Conservation (phyloP, 1,284 basidiomycete genomes). For the Cryptococcus deneoformans region DNA sequence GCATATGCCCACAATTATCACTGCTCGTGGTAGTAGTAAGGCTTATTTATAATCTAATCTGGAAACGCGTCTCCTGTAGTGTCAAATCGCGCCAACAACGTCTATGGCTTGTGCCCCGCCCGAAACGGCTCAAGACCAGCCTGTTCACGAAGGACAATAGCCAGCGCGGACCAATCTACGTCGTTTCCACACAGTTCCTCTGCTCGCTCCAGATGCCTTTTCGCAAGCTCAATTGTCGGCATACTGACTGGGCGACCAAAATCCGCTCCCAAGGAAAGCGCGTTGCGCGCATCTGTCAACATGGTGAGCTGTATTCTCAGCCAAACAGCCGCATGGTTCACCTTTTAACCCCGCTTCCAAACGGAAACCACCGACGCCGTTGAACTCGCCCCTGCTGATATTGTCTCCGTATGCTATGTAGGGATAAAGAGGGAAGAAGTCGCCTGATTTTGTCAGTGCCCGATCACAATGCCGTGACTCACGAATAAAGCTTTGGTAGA, state of each 20-base stretch:
- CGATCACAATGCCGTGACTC: not conserved
- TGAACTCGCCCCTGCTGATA: constrained; percentile 35
- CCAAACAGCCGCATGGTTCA: constrained; percentile 9
- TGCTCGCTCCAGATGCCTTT: constrained; percentile 24
- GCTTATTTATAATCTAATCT: too few species aligned
- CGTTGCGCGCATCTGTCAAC: constrained; percentile 19
- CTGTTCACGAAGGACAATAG: constrained; percentile 18
- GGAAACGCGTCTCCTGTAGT: too few species aligned
- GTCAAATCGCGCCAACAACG: too few species aligned
- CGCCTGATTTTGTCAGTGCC: constrained; percentile 8
- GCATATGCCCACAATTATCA: too few species aligned
- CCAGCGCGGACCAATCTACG: constrained; percentile 27
- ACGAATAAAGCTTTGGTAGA: constrained; percentile 14
- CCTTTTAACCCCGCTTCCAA: constrained; percentile 38
- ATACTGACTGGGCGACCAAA: constrained; percentile 23
- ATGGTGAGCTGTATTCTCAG: not conserved
- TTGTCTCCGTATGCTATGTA: constrained; percentile 38
- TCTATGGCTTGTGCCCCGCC: not conserved
- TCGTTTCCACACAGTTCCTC: constrained; percentile 21
- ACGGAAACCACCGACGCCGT: constrained; percentile 24
- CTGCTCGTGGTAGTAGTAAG: too few species aligned
- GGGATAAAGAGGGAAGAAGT: constrained; percentile 36
- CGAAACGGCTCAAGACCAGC: constrained; percentile 23
- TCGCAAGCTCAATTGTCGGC: constrained; percentile 27
- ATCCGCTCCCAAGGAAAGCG: constrained; percentile 21